phyloP scores from a whole-genome alignment of 2,329 filamentous ascomycete genomes.

The Raffaelea ambrosiae region DNA sequence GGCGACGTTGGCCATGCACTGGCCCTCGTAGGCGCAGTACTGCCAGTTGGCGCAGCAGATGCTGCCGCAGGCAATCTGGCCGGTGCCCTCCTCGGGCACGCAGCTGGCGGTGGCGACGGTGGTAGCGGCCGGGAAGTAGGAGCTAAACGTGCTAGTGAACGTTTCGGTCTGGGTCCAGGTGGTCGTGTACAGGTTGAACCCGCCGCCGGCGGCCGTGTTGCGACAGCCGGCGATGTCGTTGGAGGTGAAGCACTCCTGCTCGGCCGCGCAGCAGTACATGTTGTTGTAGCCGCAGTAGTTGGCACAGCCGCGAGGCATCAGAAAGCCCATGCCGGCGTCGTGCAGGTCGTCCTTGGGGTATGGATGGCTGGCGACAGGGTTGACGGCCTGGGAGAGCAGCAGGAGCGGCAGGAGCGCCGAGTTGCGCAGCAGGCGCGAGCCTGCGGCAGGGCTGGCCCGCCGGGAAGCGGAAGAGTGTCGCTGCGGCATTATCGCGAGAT shows the following conservation, averaged over 20 bases:
- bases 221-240: conserved; percentile 42
- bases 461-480: background rate
- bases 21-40: conserved; percentile 52
- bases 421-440: conserved; percentile 1
- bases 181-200: conserved; percentile 34
- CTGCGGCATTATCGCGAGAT: background rate
- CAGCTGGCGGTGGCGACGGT: conserved; percentile 34
- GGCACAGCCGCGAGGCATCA: conserved; percentile 40
- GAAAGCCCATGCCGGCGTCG: conserved; percentile 39
- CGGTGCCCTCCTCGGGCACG: conserved; percentile 35
- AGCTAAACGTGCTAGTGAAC: conserved; percentile 50
- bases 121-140: conserved; percentile 33
- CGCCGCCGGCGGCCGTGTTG: conserved; percentile 22
- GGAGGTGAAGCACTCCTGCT: conserved; percentile 43
- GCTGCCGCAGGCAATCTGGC: conserved; percentile 54
- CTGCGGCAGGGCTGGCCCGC: too few relatives aligned
- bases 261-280: conserved; percentile 44
- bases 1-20: conserved; percentile 46
- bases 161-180: conserved; percentile 55
- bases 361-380: conserved; percentile 33
- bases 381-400: background rate
- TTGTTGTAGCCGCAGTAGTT: conserved; percentile 46
- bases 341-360: conserved; percentile 36
- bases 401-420: conserved; percentile 1
- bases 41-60: conserved; percentile 65